phyloP scores from a whole-genome alignment of 2,329 filamentous ascomycete species.

The Fusarium sp. region DNA sequence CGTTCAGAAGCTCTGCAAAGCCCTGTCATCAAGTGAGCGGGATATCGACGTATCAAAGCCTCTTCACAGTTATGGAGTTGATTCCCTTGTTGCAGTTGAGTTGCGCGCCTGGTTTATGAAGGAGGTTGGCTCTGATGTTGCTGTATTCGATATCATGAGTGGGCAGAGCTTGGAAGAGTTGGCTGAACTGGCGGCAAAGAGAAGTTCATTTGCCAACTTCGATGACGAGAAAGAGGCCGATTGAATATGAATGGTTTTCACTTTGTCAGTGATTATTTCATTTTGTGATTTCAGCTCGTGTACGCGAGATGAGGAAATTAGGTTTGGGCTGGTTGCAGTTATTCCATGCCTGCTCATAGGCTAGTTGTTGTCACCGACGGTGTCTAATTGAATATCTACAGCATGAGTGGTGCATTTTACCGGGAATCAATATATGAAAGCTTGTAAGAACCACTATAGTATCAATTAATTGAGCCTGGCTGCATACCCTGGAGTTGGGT shows the following conservation, averaged over 20 bases:
- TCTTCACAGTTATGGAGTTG: conserved; percentile 48
- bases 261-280: background rate
- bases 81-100: conserved; percentile 61
- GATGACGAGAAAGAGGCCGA: background rate
- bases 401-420: rapidly evolving
- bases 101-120: conserved; percentile 61
- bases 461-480: rapidly evolving
- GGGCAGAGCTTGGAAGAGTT: conserved; percentile 1
- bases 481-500: background rate
- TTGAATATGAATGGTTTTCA: rapidly evolving
- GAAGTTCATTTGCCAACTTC: background rate
- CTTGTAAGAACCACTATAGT: background rate
- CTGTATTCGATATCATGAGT: conserved; percentile 10
- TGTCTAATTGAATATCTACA: rapidly evolving
- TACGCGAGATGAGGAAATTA: background rate
- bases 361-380: background rate
- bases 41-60: conserved; percentile 35
- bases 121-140: conserved; percentile 41
- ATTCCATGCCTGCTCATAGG: background rate
- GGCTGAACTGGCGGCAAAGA: background rate
- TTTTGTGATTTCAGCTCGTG: too few relatives aligned
- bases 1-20: background rate
- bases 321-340: background rate
- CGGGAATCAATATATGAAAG: rapidly evolving
- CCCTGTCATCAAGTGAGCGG: conserved; percentile 39